Percentiles rank a stretch among this genome's conserved stretches.
phyloP scores from a whole-genome alignment of 257 asterid species.

The Mitragyna speciosa region DNA sequence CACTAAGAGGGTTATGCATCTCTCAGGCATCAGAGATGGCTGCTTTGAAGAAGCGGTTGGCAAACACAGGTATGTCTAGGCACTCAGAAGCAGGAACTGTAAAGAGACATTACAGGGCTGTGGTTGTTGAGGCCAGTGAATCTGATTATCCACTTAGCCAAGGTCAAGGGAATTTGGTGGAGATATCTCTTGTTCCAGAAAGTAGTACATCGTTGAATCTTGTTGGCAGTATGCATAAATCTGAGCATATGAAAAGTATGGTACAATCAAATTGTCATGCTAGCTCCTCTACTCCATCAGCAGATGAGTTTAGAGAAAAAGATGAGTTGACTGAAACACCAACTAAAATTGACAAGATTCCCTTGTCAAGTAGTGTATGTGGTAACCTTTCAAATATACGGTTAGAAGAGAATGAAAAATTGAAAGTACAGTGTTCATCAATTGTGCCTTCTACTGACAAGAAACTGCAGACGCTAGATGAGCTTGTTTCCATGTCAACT shows the following conservation, averaged over 20 bases:
- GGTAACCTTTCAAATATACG: slow-evolving; percentile 27
- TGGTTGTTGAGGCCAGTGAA: slow-evolving; percentile 37
- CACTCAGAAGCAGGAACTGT: slow-evolving; percentile 44
- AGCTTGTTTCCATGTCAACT: slow-evolving; percentile 19
- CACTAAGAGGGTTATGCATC: slow-evolving; percentile 87
- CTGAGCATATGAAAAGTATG: slow-evolving; percentile 22
- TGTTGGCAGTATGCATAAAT: slow-evolving; percentile 28
- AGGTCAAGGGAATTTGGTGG: slow-evolving; percentile 46
- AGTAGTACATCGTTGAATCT: slow-evolving; percentile 31
- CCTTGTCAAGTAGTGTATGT: slow-evolving; percentile 19
- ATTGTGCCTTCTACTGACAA: slow-evolving; percentile 18
- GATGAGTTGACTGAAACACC: slow-evolving; percentile 14
- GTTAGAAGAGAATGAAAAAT: slow-evolving; percentile 18
- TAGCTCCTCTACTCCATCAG: slow-evolving; percentile 22
- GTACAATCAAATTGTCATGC: slow-evolving; percentile 24
- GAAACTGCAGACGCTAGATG: slow-evolving; percentile 33
- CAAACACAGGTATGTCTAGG: slow-evolving; percentile 49
- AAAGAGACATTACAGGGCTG: slow-evolving; percentile 44
- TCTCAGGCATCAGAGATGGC: slow-evolving; percentile 99
- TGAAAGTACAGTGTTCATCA: slow-evolving; percentile 27
- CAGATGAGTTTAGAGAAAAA: slow-evolving; percentile 12
- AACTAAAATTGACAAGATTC: slow-evolving; percentile 19
- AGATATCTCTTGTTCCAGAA: slow-evolving; percentile 58
- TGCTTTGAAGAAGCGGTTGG: slow-evolving; percentile 62
- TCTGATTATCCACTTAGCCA: slow-evolving; percentile 34